Conservation (phyloP, 1,139 yeast species). For the Pneumocystis carinii region DNA sequence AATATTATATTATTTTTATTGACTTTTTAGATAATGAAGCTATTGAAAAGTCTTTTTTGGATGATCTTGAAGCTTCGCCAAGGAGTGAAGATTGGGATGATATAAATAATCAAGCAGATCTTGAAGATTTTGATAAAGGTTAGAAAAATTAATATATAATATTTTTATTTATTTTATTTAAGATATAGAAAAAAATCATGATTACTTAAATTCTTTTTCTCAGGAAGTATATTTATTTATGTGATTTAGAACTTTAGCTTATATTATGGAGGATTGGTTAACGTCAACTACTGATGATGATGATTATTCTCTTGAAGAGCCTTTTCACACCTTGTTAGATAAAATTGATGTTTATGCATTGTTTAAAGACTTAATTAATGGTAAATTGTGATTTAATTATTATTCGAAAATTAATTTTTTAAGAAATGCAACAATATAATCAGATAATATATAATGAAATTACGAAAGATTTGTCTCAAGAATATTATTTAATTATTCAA, state of each 20-base stretch:
- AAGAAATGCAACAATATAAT: slow-evolving; percentile 22
- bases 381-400: neutral
- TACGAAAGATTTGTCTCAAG: slow-evolving; percentile 4
- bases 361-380: slow-evolving; percentile 28
- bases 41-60: slow-evolving; percentile 40
- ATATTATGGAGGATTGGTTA: slow-evolving; percentile 19
- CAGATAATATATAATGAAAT: slow-evolving; percentile 12
- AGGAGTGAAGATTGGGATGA: slow-evolving; percentile 28
- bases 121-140: slow-evolving; percentile 26
- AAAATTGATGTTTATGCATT: slow-evolving; percentile 45
- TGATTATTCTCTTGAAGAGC: slow-evolving; percentile 54
- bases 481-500: slow-evolving; percentile 6
- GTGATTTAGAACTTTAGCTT: slow-evolving; percentile 7
- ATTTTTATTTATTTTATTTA: slow-evolving; percentile 28
- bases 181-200: slow-evolving; percentile 27
- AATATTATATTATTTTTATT: neutral
- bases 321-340: slow-evolving; percentile 68
- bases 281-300: slow-evolving; percentile 23
- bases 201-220: slow-evolving; percentile 22
- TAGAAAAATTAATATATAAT: slow-evolving; percentile 27
- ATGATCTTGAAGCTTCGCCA: slow-evolving; percentile 27
- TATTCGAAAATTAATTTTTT: slow-evolving; percentile 16
- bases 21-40: slow-evolving; percentile 12
- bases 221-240: slow-evolving; percentile 18
- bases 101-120: slow-evolving; percentile 32